Conservation (phyloP, 2,329 filamentous ascomycete genomes). For the Colletotrichum aenigma region DNA sequence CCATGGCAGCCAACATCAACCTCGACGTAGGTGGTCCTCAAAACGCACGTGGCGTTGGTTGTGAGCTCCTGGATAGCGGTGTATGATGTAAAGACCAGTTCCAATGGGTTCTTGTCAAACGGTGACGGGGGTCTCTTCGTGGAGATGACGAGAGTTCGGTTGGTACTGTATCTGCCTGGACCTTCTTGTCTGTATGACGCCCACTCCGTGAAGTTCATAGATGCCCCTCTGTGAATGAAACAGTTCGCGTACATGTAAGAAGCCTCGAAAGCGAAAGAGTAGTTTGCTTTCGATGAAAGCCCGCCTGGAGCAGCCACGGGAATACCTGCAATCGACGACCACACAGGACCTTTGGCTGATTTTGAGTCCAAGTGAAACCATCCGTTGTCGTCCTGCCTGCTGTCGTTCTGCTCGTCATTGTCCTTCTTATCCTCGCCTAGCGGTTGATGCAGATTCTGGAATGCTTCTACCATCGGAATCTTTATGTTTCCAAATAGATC, state of each 20-base stretch:
- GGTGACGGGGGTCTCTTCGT: not conserved
- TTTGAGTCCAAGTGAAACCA: not conserved
- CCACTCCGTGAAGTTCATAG: not conserved
- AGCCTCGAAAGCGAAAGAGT: not conserved
- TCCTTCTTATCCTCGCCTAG: too few relatives aligned
- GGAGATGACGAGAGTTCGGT: not conserved
- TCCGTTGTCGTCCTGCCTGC: not conserved
- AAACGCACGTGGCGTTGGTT: not conserved
- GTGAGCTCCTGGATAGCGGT: not conserved
- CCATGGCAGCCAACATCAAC: not conserved
- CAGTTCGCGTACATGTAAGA: not conserved
- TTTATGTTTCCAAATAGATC: slow-evolving; percentile 2
- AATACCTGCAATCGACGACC: not conserved
- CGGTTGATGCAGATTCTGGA: not conserved
- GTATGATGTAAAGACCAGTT: not conserved
- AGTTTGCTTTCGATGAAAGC: not conserved
- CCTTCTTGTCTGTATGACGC: not conserved
- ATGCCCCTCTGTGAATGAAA: not conserved
- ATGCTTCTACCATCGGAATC: not conserved
- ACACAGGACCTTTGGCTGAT: not conserved
- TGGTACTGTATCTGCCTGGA: not conserved
- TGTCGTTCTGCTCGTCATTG: not conserved
- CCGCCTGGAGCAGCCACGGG: not conserved
- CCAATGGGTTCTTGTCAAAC: fast-evolving
- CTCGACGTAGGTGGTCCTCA: not conserved